Conservation (phyloP, 2,329 filamentous ascomycete genomes). For the Fusarium robinianum region DNA sequence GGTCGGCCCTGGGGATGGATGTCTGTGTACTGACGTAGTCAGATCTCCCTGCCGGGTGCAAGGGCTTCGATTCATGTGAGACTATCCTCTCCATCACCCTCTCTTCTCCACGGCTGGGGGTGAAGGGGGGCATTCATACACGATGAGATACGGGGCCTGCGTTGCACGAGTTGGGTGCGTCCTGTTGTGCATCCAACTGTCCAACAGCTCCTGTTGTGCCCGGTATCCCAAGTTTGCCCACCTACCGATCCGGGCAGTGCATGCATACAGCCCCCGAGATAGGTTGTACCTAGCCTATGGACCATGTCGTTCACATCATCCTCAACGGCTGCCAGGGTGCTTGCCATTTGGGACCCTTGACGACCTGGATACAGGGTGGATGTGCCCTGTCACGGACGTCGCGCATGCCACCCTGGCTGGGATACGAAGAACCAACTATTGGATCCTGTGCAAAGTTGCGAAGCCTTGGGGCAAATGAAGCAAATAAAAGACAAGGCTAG, state of each 20-base stretch:
- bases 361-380: constrained; percentile 8
- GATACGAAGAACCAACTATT: constrained; percentile 15
- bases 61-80: no score
- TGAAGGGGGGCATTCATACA: no score
- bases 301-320: constrained; percentile 4
- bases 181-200: constrained; percentile 10
- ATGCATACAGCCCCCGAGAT: constrained; percentile 13
- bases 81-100: no score
- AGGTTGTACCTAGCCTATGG: constrained; percentile 3
- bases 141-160: no score
- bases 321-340: constrained; percentile 17
- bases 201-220: constrained; percentile 4
- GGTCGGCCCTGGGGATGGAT: constrained; percentile 11
- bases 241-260: constrained; percentile 1
- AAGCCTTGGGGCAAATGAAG: constrained; percentile 5
- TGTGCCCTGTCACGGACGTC: constrained; percentile 1
- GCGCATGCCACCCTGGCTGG: constrained; percentile 6
- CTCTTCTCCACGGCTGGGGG: no score
- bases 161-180: constrained; percentile 9
- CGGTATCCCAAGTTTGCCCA: constrained; percentile 4
- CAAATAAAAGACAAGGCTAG: constrained; percentile 4
- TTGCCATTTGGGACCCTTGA: constrained; percentile 8
- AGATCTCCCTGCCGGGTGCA: no score
- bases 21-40: no score
- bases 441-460: constrained; percentile 14